Evolutionary conservation across 176 grass and related monocot genomes (phyloP).

Genomic region (Carex cristatella): DNA sequence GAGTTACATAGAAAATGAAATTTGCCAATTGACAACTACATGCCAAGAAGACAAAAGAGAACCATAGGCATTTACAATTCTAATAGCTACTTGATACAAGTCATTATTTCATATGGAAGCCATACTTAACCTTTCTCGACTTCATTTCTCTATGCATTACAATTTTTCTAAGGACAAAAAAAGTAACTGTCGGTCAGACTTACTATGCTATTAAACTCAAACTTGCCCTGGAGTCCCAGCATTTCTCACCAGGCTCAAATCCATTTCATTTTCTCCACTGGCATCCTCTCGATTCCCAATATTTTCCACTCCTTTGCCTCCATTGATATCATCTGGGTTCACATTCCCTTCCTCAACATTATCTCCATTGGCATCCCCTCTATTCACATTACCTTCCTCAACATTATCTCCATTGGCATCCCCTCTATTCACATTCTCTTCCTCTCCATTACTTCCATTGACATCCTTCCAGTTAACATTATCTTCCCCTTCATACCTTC

Average conservation of each 20-base stretch:
- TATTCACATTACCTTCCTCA: neutral
- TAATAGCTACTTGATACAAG: neutral
- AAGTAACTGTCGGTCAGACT: neutral
- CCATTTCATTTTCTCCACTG: neutral
- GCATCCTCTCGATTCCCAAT: neutral
- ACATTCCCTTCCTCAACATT: neutral
- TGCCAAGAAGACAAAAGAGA: slow-evolving; percentile 6
- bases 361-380: neutral
- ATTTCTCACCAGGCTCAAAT: neutral
- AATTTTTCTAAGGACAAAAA: neutral
- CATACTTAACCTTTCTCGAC: neutral
- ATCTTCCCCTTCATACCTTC: slow-evolving; percentile 7
- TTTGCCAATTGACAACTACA: neutral
- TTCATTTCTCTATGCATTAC: neutral
- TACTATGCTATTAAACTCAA: neutral
- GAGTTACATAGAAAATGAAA: neutral
- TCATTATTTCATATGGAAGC: neutral
- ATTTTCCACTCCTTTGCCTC: slow-evolving; percentile 1
- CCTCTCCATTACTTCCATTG: neutral
- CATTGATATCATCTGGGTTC: neutral
- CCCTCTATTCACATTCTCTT: neutral
- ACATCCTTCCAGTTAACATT: neutral
- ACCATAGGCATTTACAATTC: slow-evolving; percentile 9
- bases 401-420: neutral
- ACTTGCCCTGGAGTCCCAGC: neutral